These are phyloP conservation scores for Epichloe amarillans DNA, from an alignment of 2,329 filamentous ascomycete species.

Conservation along the genomic window DNA sequence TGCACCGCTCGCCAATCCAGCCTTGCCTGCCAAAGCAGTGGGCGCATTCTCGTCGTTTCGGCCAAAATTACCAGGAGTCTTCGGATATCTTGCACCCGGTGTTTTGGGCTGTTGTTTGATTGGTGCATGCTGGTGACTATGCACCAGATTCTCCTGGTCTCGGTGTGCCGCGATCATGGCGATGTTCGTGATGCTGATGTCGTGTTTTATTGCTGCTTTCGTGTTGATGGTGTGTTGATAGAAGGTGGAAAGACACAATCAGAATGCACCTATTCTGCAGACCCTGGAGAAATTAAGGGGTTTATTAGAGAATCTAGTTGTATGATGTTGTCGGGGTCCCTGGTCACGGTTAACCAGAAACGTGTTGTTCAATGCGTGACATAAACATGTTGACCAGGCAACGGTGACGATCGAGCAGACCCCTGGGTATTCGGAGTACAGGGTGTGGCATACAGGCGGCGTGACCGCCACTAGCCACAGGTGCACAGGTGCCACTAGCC, in stretches of 20 bases:
- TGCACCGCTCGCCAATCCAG: slow-evolving; percentile 35
- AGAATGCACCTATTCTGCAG: neutral
- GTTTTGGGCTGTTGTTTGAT: slow-evolving; percentile 74
- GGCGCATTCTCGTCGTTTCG: slow-evolving; percentile 73
- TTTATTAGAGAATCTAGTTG: neutral
- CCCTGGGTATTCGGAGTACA: neutral
- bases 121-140: slow-evolving; percentile 61
- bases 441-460: slow-evolving; percentile 1
- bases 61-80: slow-evolving; percentile 67
- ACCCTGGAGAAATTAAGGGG: neutral
- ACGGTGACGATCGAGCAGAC: slow-evolving; percentile 9
- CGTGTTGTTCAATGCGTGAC: slow-evolving; percentile 4
- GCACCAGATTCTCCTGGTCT: slow-evolving; percentile 80
- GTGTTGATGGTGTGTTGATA: neutral
- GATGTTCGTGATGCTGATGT: neutral
- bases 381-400: slow-evolving; percentile 15
- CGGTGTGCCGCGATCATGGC: slow-evolving; percentile 63
- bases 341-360: neutral
- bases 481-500: slow-evolving; percentile 4
- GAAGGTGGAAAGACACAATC: neutral
- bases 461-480: slow-evolving; percentile 17
- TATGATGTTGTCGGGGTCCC: slow-evolving; percentile 10
- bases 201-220: neutral
- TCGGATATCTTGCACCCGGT: slow-evolving; percentile 60
- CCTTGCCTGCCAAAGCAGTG: slow-evolving; percentile 24